These are phyloP conservation scores for Ogataea pini DNA, from an alignment of 805 yeast genomes.

Conservation along the genomic window DNA sequence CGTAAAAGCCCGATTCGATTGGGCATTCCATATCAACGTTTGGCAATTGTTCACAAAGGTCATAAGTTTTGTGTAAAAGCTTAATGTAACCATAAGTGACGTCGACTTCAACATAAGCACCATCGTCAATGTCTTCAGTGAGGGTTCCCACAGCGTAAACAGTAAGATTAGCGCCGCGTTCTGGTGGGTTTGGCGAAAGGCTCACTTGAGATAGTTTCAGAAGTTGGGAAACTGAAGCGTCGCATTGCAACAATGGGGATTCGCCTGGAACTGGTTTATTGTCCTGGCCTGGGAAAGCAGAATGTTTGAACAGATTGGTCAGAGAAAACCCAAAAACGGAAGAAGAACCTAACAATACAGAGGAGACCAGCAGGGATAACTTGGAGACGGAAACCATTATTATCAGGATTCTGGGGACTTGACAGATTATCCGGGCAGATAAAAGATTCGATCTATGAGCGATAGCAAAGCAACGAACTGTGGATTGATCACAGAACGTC, in stretches of 20 bases:
- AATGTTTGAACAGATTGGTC: conserved; percentile 11
- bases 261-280: conserved; percentile 85
- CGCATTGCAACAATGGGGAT: conserved; percentile 83
- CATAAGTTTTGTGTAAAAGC: conserved; percentile 85
- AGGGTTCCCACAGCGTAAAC: conserved; percentile 73
- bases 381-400: neutral
- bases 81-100: conserved; percentile 92
- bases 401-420: neutral
- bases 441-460: neutral
- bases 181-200: conserved; percentile 86
- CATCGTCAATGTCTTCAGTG: conserved; percentile 60
- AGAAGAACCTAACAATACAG: conserved; percentile 8
- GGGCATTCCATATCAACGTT: conserved; percentile 90
- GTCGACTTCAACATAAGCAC: conserved; percentile 93
- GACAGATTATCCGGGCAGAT: neutral
- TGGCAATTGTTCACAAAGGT: conserved; percentile 82
- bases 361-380: conserved; percentile 1
- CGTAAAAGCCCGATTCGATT: conserved; percentile 64
- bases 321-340: conserved; percentile 18
- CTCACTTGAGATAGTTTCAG: conserved; percentile 60
- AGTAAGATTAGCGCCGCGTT: conserved; percentile 79
- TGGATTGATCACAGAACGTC: neutral
- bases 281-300: conserved; percentile 25
- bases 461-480: neutral
- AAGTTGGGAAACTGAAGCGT: conserved; percentile 59